Base-by-base conservation (phyloP, 192 early-diverging fungal species). In the Coemansia sp. region DNA sequence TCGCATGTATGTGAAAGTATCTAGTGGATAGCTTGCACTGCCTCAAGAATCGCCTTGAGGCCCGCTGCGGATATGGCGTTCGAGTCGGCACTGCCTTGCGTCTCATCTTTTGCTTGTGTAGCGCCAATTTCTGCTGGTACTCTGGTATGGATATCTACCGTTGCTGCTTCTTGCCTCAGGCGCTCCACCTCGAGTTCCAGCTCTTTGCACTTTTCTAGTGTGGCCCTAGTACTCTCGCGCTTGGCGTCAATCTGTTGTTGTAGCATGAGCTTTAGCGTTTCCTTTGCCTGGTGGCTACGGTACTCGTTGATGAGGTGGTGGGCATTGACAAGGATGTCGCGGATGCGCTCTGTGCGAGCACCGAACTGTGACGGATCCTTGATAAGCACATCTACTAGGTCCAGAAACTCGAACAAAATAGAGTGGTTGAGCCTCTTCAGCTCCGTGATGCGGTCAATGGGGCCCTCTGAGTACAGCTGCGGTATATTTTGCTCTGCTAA, bases 231-330 rank as follows among this genome's bases (percentile, higher is more conserved):
- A 5, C 72, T 61, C 47, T 52, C 74, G 13, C 74, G 70, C 43
- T 79, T 75, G 60, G 69, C 59, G 12, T 86, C 76, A n/a, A 91
- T 74, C 77, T 93, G 91, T 41, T 89, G 80, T 34, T 86, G 86
- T 80, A 93, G 85, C 80, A 91, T 86, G 16, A 91, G 77, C 54
- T 85, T 78, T 24, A 93, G 72, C 2, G 90, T 89, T 63, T 93
- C 90, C 68, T 90, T 73, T 78, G 90, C 91, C 75, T 92, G 93
- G 75, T 93, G 92, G 60, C 88, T 87, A 27, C 93, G 87, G 65
- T 91, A 93, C 68, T 92, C 91, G 78, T 95, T 93, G n/a, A 95
- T 78, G 38, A 95, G 84, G 71, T 93, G 92, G 78, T 95, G 91
- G 78, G 91, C 90, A 66, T 95, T 93, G 66, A 92, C 86, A 36